Conservation (phyloP, 2,329 filamentous ascomycete genomes). For the Blastomyces gilchristii region DNA sequence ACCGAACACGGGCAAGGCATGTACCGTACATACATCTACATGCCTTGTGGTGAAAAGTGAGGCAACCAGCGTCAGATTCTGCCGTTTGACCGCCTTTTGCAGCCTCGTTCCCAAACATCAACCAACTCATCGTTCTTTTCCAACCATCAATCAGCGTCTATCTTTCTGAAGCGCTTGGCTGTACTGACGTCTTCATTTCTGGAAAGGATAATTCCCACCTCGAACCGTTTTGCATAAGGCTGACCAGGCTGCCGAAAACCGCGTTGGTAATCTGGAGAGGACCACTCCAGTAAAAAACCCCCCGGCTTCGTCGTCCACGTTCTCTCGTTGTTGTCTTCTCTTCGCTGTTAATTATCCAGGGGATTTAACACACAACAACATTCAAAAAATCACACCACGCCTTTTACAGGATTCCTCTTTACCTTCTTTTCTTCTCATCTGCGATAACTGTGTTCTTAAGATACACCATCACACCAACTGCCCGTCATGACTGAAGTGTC, state of each 20-base stretch:
- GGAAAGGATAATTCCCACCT: not conserved
- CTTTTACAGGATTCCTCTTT: not conserved
- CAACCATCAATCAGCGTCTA: not conserved
- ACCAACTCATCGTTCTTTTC: not conserved
- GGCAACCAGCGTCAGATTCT: slow-evolving; percentile 15
- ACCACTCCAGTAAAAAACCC: not conserved
- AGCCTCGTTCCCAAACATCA: slow-evolving; percentile 6
- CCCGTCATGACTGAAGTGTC: slow-evolving; percentile 71
- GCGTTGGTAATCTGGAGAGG: slow-evolving; percentile 5
- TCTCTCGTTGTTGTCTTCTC: not conserved
- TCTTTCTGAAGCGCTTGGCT: not conserved
- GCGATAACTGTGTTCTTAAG: slow-evolving; percentile 1
- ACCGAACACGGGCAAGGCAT: not conserved
- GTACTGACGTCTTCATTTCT: not conserved
- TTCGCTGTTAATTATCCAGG: not conserved
- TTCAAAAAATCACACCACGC: not conserved
- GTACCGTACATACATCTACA: not conserved
- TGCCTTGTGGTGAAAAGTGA: slow-evolving; percentile 20
- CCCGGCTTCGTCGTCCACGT: not conserved
- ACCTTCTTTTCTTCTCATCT: not conserved
- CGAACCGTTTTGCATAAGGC: not conserved
- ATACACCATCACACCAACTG: slow-evolving; percentile 4
- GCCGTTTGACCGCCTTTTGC: slow-evolving; percentile 8
- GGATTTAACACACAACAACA: not conserved
- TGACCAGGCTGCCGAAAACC: slow-evolving; percentile 3